phyloP scores from a whole-genome alignment of 306 rosid genomes.

The Trichosanthes truncata region DNA sequence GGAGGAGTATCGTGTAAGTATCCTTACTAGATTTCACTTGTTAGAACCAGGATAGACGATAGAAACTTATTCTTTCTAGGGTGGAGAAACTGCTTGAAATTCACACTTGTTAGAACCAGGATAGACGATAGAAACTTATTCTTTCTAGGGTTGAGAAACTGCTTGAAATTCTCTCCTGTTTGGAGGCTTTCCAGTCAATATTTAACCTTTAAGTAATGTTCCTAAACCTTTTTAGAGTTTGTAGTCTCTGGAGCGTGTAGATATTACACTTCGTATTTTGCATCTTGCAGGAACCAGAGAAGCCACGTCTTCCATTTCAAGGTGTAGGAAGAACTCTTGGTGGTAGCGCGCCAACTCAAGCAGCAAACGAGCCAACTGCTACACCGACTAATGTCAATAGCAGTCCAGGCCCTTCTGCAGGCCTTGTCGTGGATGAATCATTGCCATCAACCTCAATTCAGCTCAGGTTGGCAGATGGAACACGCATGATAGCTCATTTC shows the following conservation, averaged over 20 bases:
- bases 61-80: neutral
- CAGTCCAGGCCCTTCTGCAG: conserved; percentile 32
- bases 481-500: conserved; percentile 64
- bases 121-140: neutral
- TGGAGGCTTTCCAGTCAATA: neutral
- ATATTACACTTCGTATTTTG: neutral
- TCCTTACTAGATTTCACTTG: conserved; percentile 10
- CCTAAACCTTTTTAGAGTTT: neutral
- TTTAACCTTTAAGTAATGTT: neutral
- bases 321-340: conserved; percentile 96
- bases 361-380: conserved; percentile 28
- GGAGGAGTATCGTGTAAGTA: conserved; percentile 73
- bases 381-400: conserved; percentile 24
- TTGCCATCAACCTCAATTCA: conserved; percentile 78
- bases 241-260: neutral
- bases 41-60: neutral
- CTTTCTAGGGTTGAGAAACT: neutral
- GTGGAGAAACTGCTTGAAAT: too few species aligned
- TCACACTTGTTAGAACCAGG: neutral
- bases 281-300: conserved; percentile 63
- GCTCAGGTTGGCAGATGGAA: conserved; percentile 86
- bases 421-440: conserved; percentile 56
- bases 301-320: conserved; percentile 53
- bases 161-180: neutral
- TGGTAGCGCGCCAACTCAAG: conserved; percentile 50